phyloP scores from a whole-genome alignment of 495 filamentous ascomycete species.

The Penicillium odoratum region DNA sequence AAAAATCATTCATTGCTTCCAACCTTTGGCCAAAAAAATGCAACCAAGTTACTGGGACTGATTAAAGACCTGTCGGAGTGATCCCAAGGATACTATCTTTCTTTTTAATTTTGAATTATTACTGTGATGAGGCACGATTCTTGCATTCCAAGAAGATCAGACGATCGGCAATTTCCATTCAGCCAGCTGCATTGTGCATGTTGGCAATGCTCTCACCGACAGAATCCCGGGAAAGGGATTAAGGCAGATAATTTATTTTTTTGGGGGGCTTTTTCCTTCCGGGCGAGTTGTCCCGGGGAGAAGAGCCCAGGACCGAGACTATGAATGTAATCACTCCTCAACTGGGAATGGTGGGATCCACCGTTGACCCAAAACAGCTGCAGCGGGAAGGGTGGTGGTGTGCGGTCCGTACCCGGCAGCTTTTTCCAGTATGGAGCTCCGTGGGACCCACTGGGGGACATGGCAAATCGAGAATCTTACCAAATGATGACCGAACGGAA shows the following conservation, averaged over 20 bases:
- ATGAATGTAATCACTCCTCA: conserved; percentile 12
- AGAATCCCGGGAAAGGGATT: conserved; percentile 15
- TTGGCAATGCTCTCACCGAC: conserved; percentile 38
- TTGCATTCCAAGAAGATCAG: conserved; percentile 18
- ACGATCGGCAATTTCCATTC: conserved; percentile 35
- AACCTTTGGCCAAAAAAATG: background rate
- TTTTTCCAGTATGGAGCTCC: conserved; percentile 23
- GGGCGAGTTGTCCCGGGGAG: conserved; percentile 1
- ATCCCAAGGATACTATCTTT: conserved; percentile 20
- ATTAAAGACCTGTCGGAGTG: conserved; percentile 27
- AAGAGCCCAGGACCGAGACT: conserved; percentile 5
- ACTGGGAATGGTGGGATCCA: conserved; percentile 1
- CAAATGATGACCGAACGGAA: no score
- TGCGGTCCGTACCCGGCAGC: conserved; percentile 29
- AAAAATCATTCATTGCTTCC: conserved; percentile 8
- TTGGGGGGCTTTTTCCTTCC: background rate
- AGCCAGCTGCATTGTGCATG: conserved; percentile 25
- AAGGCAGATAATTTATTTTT: conserved; percentile 10
- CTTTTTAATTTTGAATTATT: background rate
- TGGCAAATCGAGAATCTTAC: background rate
- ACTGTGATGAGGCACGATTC: background rate
- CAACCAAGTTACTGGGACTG: conserved; percentile 20
- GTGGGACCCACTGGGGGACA: conserved; percentile 11
- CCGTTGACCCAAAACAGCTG: conserved; percentile 15
- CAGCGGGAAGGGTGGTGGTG: conserved; percentile 19